Evolutionary conservation across 257 asterid genomes (phyloP), one percentile per base, ranked within the genome.

Genomic region (Primulina huaijiensis): DNA sequence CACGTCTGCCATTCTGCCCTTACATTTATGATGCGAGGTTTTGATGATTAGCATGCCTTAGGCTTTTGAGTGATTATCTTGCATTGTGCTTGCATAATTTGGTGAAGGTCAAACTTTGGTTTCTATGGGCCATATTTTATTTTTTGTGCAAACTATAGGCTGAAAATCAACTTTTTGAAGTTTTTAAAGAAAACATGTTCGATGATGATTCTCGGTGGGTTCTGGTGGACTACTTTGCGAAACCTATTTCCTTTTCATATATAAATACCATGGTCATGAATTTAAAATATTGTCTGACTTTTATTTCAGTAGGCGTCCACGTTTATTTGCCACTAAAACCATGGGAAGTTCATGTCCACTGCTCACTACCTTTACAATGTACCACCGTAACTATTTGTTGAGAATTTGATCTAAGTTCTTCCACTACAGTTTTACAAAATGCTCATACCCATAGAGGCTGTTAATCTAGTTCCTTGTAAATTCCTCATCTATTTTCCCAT

Each of bases 21-120:
- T 37, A 21, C 59, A 2, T 53, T 72, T 46, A 16, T 50, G 56
- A 17, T 70, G 29, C 65, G 31, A 16, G 25, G 8, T 37, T 57
- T 30, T 67, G 61, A 30, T 59, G 57, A 46, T 70, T 72, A 50
- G 40, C 43, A 38, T 40, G 35, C 59, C 60, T 62, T 20, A 52
- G 20, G 23, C 31, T 55, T 37, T 4, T 68, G 29, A 56, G 62
- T 17, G 20, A 53, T 19, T 11, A 69, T 64, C 61, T 57, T 59
- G 21, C 33, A 11, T 37, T n/a, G n/a, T n/a, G n/a, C n/a, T n/a
- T n/a, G n/a, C n/a, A n/a, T n/a, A 9, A 23, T 55, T 53, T 60
- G 31, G 27, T 37, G 40, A 31, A 31, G 52, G n/a, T 1, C 8
- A 34, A n/a, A 34, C 60, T 38, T 6, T 46, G 12, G 20, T 68